phyloP scores from a whole-genome alignment of 176 grass and related monocot genomes.

The Paspalum notatum region DNA sequence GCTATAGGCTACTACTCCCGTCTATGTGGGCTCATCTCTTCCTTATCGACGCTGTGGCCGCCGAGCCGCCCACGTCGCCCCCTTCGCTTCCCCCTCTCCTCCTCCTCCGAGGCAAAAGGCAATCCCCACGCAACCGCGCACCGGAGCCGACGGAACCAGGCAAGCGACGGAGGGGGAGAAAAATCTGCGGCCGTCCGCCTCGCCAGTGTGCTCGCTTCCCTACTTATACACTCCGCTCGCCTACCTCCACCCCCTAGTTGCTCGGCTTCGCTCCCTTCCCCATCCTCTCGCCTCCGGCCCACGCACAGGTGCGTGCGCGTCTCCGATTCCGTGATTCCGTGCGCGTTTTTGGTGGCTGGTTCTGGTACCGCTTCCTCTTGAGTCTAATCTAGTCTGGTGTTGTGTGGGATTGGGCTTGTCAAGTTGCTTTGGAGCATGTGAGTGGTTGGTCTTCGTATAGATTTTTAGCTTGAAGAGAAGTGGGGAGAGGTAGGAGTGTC shows the following conservation, averaged over 20 bases:
- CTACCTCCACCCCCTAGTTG: background rate
- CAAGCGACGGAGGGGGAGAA: background rate
- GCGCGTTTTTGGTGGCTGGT: background rate
- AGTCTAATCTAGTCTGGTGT: background rate
- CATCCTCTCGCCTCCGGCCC: background rate
- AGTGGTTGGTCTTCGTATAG: background rate
- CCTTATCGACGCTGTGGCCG: conserved; percentile 49
- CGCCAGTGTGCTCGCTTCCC: conserved; percentile 1
- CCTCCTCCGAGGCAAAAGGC: background rate
- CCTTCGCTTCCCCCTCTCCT: background rate
- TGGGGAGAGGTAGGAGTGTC: background rate
- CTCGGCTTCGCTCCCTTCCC: background rate
- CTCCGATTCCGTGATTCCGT: background rate
- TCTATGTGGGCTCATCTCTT: conserved; percentile 52
- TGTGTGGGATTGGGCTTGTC: background rate
- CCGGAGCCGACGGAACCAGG: conserved; percentile 10
- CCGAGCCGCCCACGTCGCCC: conserved; percentile 47
- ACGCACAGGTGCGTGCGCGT: background rate
- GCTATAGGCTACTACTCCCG: too few relatives aligned
- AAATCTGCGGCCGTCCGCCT: conserved; percentile 31
- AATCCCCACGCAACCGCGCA: conserved; percentile 52
- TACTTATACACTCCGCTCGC: conserved; percentile 34
- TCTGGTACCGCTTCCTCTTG: background rate
- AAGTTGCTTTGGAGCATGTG: background rate
- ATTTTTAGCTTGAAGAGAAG: background rate